Conservation (phyloP, 2,329 filamentous ascomycete genomes). For the Teratosphaeria epicoccoides region DNA sequence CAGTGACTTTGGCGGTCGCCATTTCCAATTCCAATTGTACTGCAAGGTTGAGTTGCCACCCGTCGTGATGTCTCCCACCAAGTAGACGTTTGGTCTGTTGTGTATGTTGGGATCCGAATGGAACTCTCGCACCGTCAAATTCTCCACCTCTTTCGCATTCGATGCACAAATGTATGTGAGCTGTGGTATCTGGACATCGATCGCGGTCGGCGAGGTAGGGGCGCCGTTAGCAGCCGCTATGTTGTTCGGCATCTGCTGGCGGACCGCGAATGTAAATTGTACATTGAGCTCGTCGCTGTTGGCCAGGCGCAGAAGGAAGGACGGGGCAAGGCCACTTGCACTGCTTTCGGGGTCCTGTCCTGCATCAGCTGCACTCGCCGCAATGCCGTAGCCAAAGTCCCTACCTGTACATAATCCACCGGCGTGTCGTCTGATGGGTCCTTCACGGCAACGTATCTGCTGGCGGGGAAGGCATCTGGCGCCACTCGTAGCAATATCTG, state of each 20-base stretch:
- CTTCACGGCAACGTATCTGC: constrained; percentile 61
- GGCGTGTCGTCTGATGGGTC: constrained; percentile 62
- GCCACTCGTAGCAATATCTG: constrained; percentile 65
- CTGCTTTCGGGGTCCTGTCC: constrained; percentile 62
- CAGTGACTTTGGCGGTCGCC: constrained; percentile 71
- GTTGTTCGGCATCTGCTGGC: constrained; percentile 36
- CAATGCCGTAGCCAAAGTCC: constrained; percentile 13
- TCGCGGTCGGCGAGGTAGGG: constrained; percentile 33
- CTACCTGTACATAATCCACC: constrained; percentile 86
- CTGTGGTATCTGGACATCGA: constrained; percentile 73
- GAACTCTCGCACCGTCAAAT: constrained; percentile 87
- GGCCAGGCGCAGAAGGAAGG: constrained; percentile 73
- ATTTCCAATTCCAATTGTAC: constrained; percentile 95
- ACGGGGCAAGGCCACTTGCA: constrained; percentile 39
- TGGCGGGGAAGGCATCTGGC: constrained; percentile 82
- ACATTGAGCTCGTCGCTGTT: constrained; percentile 91
- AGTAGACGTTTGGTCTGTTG: constrained; percentile 89
- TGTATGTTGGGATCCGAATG: constrained; percentile 95
- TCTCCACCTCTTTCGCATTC: constrained; percentile 77
- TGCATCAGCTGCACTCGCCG: constrained; percentile 2
- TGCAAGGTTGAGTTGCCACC: constrained; percentile 71
- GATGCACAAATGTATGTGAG: constrained; percentile 89
- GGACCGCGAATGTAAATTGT: constrained; percentile 79
- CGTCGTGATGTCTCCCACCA: constrained; percentile 86
- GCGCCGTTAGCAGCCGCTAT: constrained; percentile 9